A percentile compares a stretch with the other conserved stretches of the same genome.
These are phyloP conservation scores for Zygosaccharomyces rouxii DNA, from an alignment of 805 yeast genomes.

Conservation along the genomic window DNA sequence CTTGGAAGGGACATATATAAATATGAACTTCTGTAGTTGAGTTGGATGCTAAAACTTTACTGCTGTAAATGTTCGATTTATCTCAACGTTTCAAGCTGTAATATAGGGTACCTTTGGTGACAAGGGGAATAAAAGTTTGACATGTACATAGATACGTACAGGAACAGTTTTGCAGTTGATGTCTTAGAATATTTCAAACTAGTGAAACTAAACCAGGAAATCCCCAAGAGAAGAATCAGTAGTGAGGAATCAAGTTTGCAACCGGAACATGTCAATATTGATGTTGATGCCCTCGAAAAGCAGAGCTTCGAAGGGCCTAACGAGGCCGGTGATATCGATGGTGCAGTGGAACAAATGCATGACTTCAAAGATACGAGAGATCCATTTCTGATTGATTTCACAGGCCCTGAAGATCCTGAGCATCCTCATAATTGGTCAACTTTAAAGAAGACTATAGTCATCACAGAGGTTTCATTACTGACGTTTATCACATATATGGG, in stretches of 20 bases:
- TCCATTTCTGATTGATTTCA: slow-evolving; percentile 30
- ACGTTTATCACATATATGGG: slow-evolving; percentile 53
- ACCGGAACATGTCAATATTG: neutral
- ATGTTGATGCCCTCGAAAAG: neutral
- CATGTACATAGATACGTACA: slow-evolving; percentile 16
- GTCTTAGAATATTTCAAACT: slow-evolving; percentile 19
- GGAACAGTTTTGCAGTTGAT: slow-evolving; percentile 28
- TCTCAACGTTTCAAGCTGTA: neutral
- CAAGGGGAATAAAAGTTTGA: neutral
- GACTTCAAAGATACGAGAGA: slow-evolving; percentile 24
- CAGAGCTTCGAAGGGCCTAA: neutral
- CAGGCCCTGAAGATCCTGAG: slow-evolving; percentile 46
- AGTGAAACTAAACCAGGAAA: slow-evolving; percentile 7
- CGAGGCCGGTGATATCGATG: neutral
- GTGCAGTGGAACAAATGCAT: slow-evolving; percentile 4
- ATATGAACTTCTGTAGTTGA: too few species aligned
- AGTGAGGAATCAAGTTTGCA: neutral
- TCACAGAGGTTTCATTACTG: slow-evolving; percentile 41
- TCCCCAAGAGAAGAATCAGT: neutral
- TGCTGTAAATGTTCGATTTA: too few species aligned
- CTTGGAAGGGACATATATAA: neutral
- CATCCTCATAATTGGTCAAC: slow-evolving; percentile 56
- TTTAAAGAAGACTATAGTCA: slow-evolving; percentile 37
- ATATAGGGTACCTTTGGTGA: neutral
- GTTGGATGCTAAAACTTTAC: too few species aligned